Evolutionary conservation across 176 grass and related monocot genomes (phyloP).

Genomic region (Calamus simplicifolius): DNA sequence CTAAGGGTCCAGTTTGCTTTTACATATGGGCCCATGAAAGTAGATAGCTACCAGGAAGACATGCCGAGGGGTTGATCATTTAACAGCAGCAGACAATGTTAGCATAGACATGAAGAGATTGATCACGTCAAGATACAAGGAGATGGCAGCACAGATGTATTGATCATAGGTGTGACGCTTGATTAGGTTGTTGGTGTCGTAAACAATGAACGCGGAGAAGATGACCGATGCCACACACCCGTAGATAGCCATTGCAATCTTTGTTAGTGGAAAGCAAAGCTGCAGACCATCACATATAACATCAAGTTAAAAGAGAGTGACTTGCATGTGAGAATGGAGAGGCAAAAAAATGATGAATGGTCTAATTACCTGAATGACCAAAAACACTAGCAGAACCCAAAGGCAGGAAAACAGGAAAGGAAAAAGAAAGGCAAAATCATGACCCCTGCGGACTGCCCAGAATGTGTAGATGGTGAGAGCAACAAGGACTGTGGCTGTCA

Average conservation of each 20-base stretch:
- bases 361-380: slow-evolving; percentile 40
- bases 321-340: background rate
- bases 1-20: no score
- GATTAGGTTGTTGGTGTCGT: slow-evolving; percentile 68
- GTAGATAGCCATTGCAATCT: slow-evolving; percentile 67
- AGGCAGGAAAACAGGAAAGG: slow-evolving; percentile 47
- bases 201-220: slow-evolving; percentile 79
- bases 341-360: background rate
- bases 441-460: slow-evolving; percentile 36
- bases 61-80: no score
- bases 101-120: slow-evolving; percentile 53
- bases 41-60: no score
- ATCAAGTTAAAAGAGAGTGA: no score
- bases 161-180: slow-evolving; percentile 57
- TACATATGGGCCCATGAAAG: no score
- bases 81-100: background rate
- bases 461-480: slow-evolving; percentile 57
- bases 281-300: no score
- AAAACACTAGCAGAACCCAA: slow-evolving; percentile 26
- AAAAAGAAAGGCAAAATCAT: slow-evolving; percentile 42
- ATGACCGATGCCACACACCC: slow-evolving; percentile 51
- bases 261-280: slow-evolving; percentile 51
- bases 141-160: slow-evolving; percentile 51
- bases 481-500: slow-evolving; percentile 32
- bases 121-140: slow-evolving; percentile 66